A percentile compares a stretch with the other conserved stretches of the same genome.
Evolutionary conservation across 2,329 filamentous ascomycete species (phyloP).

Genomic region (Scedosporium dehoogii): DNA sequence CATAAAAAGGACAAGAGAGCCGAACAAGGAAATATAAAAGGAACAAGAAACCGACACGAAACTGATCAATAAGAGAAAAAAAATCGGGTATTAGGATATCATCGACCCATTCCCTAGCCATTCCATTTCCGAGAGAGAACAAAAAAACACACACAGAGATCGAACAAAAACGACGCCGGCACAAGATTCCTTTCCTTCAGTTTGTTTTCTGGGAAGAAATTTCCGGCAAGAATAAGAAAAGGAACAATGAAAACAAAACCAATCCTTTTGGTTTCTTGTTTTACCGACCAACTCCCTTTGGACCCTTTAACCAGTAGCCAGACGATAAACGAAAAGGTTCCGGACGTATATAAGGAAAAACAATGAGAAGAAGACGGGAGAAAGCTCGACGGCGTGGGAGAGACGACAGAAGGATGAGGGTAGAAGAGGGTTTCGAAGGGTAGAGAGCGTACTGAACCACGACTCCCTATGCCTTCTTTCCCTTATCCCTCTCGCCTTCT

Average conservation of each 20-base stretch:
- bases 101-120: not conserved
- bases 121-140: not conserved
- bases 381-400: too few species aligned
- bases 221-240: not conserved
- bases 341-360: not conserved
- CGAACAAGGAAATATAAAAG: not conserved
- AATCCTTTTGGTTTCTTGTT: not conserved
- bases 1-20: not conserved
- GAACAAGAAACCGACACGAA: not conserved
- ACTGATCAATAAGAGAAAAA: not conserved
- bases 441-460: not conserved
- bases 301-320: not conserved
- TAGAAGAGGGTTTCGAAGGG: not conserved
- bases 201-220: too few species aligned
- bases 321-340: not conserved
- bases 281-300: not conserved
- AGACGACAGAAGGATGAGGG: not conserved
- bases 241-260: not conserved
- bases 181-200: not conserved
- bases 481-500: not conserved
- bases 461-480: too few species aligned
- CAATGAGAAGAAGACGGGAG: too few species aligned
- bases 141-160: not conserved
- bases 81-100: not conserved
- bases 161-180: constrained; percentile 1